phyloP scores from a whole-genome alignment of 2,329 filamentous ascomycete genomes.

The Cordyceps tenuipes region DNA sequence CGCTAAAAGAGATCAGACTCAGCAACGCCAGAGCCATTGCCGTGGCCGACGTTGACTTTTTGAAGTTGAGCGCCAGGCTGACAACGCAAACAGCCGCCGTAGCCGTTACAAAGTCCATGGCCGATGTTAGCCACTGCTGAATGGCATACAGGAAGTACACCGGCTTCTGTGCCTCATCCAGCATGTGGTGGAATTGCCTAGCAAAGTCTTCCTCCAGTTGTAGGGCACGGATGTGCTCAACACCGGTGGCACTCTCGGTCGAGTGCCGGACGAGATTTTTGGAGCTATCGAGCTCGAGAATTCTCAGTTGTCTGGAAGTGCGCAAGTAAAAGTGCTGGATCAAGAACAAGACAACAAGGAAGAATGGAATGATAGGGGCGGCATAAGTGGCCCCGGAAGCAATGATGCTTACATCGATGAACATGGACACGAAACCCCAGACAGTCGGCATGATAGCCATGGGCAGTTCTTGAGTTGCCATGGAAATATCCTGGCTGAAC shows the following conservation, averaged over 20 bases:
- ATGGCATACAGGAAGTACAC: slow-evolving; percentile 46
- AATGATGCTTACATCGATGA: slow-evolving; percentile 16
- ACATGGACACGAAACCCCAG: background rate
- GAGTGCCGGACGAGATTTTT: slow-evolving; percentile 26
- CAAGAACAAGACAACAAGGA: slow-evolving; percentile 19
- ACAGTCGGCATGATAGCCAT: slow-evolving; percentile 15
- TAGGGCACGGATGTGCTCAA: slow-evolving; percentile 43
- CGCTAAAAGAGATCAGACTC: slow-evolving; percentile 19
- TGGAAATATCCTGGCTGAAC: slow-evolving; percentile 22
- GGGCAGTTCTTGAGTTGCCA: slow-evolving; percentile 19
- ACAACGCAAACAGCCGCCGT: slow-evolving; percentile 36
- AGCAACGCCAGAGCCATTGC: slow-evolving; percentile 14
- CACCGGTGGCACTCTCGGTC: slow-evolving; percentile 35
- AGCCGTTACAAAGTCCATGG: slow-evolving; percentile 38
- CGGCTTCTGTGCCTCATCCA: slow-evolving; percentile 44
- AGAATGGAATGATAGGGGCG: slow-evolving; percentile 20
- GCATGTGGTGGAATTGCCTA: slow-evolving; percentile 33
- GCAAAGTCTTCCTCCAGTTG: slow-evolving; percentile 38
- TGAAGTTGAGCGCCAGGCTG: slow-evolving; percentile 28
- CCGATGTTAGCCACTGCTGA: slow-evolving; percentile 45
- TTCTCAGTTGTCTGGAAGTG: slow-evolving; percentile 28
- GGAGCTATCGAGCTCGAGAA: slow-evolving; percentile 28
- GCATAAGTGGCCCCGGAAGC: slow-evolving; percentile 21
- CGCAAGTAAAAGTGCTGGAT: slow-evolving; percentile 26
- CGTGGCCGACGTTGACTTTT: background rate